A percentile compares a stretch with the other conserved stretches of the same genome.
These are phyloP conservation scores for Lycium barbarum DNA, from an alignment of 257 asterid genomes.

Conservation along the genomic window DNA sequence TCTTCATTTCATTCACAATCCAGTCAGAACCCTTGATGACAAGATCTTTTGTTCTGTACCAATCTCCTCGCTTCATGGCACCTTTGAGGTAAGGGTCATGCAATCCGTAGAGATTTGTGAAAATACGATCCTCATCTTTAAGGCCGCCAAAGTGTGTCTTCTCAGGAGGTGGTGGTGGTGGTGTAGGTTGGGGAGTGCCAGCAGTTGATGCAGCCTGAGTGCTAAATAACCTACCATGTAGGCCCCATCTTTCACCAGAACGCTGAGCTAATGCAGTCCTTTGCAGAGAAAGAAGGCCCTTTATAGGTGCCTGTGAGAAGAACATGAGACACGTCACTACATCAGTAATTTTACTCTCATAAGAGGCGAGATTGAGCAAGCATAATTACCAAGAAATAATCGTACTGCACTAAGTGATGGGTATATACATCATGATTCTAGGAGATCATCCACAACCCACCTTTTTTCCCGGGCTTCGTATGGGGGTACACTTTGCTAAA, in stretches of 20 bases:
- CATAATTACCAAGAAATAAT: background rate
- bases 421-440: conserved; percentile 24
- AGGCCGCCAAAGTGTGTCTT: conserved; percentile 95
- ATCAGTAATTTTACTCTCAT: background rate
- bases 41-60: conserved; percentile 95
- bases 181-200: conserved; percentile 74
- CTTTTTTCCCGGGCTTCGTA: background rate
- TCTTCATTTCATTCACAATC: conserved; percentile 95
- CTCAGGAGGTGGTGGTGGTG: conserved; percentile 99
- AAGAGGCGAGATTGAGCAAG: conserved; percentile 2
- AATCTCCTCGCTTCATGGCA: conserved; percentile 98
- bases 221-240: conserved; percentile 63
- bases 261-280: conserved; percentile 55
- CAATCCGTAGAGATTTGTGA: conserved; percentile 87
- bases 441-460: background rate
- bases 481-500: background rate
- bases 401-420: background rate
- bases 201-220: conserved; percentile 87
- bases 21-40: conserved; percentile 94
- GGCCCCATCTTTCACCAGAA: conserved; percentile 54
- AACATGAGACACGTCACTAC: conserved; percentile 26
- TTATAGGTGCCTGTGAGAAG: conserved; percentile 72
- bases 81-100: conserved; percentile 96
- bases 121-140: conserved; percentile 97
- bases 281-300: conserved; percentile 70